phyloP scores from a whole-genome alignment of 2,329 filamentous ascomycete species.

The Xylaria sp. region DNA sequence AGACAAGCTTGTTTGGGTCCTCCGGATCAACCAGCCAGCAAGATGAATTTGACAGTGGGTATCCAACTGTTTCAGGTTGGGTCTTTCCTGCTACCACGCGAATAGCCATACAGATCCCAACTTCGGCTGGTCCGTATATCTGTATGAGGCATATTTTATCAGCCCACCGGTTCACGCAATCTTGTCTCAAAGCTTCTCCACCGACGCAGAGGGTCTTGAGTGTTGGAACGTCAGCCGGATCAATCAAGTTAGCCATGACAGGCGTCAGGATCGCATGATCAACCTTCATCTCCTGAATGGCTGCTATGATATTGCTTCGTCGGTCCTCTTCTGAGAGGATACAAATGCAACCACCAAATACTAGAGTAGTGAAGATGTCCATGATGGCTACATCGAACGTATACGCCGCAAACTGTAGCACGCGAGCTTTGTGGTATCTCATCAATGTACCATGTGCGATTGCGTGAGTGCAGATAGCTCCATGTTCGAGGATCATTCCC shows the following conservation, averaged over 20 bases:
- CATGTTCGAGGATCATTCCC: background rate
- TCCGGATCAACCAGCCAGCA: background rate
- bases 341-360: background rate
- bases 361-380: background rate
- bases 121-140: background rate
- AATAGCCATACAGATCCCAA: background rate
- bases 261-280: background rate
- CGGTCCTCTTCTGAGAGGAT: background rate
- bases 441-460: background rate
- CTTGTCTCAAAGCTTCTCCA: background rate
- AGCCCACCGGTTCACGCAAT: background rate
- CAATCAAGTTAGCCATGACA: background rate
- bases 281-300: background rate
- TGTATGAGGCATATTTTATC: background rate
- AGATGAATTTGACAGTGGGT: too few relatives aligned
- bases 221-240: background rate
- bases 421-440: background rate
- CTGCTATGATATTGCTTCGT: background rate
- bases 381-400: background rate
- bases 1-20: background rate
- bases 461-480: background rate
- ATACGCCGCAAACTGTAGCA: background rate
- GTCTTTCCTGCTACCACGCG: too few relatives aligned
- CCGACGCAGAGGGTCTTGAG: background rate
- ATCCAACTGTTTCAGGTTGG: too few relatives aligned